Base-by-base conservation (phyloP, 2,329 filamentous ascomycete genomes). In the Colletotrichum sp. region DNA sequence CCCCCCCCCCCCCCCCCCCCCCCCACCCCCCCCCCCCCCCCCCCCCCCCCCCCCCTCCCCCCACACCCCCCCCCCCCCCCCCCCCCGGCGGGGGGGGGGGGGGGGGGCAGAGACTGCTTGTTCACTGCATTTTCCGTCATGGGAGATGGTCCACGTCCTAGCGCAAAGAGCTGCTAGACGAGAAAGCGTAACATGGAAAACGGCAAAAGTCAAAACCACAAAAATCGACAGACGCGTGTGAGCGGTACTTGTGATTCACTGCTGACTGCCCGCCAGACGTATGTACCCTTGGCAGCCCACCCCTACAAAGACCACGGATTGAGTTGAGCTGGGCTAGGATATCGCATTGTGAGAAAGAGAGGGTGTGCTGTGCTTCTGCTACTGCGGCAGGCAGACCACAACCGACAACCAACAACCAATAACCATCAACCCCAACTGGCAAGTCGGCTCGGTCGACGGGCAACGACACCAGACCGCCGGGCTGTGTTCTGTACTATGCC, bases 291-390 rank as follows among this genome's bases (percentile, higher is more conserved):
- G 32, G 48, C 43, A n/a, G 28, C 13, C 32, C 61, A 28, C 30
- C 43, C 43, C 43, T 48, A 21, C 43, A 21, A 34, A 68, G 26
- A 68, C 30, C 55, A 72, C 18, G 70, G 38, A 73, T 73, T 38
- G 65, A 69, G 70, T 69, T 73, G 55, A 62, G 36, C 62, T 69
- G 65, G 65, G 24, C 70, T 38, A 55, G 70, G 55, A 73, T 62
- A 24, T 30, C 48, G 61, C 34, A 71, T 58, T 68, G 48, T 16
- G 34, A 55, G 36, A 69, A 28, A 7, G 26, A 34, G 21, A 10
- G 38, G 30, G 70, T 67, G 36, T 34, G 58, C 60, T 64, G 60
- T 34, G 24, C 60, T 48, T 13, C 43, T 48, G 43, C 43, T 21
- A n/a, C 43, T 48, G 18, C 30, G n/a, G 60, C 30, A 64, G 60